phyloP scores from a whole-genome alignment of 2,329 filamentous ascomycete genomes.

The Aspergillus tamarii region DNA sequence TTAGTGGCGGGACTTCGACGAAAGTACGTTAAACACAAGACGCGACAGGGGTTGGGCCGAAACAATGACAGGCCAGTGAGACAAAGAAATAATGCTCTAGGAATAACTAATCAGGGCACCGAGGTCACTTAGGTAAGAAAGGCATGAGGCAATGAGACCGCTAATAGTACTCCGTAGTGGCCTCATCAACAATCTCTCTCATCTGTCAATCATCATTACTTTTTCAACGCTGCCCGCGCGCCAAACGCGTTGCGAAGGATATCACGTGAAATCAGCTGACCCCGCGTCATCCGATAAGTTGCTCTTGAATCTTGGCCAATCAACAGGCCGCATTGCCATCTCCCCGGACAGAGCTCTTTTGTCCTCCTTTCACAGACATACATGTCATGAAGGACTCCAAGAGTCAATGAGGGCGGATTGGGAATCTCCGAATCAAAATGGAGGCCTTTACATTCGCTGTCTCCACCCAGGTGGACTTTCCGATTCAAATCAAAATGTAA shows the following conservation, averaged over 20 bases:
- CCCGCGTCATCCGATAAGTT: slow-evolving; percentile 17
- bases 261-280: slow-evolving; percentile 17
- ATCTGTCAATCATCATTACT: not conserved
- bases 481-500: slow-evolving; percentile 67
- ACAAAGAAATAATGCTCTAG: slow-evolving; percentile 2
- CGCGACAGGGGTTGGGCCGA: slow-evolving; percentile 12
- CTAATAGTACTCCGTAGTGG: not conserved
- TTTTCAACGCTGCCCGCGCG: slow-evolving; percentile 1
- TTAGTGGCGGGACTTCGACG: slow-evolving; percentile 21
- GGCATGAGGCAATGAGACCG: too few species aligned
- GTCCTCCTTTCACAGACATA: not conserved
- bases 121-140: not conserved
- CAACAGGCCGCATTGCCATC: slow-evolving; percentile 5
- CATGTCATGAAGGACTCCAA: slow-evolving; percentile 16
- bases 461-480: slow-evolving; percentile 79
- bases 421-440: slow-evolving; percentile 57
- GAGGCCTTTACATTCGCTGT: slow-evolving; percentile 95
- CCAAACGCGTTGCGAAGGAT: slow-evolving; percentile 9
- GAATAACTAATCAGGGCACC: not conserved
- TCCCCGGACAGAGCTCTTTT: slow-evolving; percentile 13
- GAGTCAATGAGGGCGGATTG: not conserved
- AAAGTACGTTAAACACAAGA: slow-evolving; percentile 8
- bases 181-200: not conserved
- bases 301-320: slow-evolving; percentile 15
- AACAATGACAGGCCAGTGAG: slow-evolving; percentile 1